Evolutionary conservation across 768 basidiomycete genomes (phyloP), one percentile per base, ranked within the genome.

Genomic region (Dacryopinax primogenitus): DNA sequence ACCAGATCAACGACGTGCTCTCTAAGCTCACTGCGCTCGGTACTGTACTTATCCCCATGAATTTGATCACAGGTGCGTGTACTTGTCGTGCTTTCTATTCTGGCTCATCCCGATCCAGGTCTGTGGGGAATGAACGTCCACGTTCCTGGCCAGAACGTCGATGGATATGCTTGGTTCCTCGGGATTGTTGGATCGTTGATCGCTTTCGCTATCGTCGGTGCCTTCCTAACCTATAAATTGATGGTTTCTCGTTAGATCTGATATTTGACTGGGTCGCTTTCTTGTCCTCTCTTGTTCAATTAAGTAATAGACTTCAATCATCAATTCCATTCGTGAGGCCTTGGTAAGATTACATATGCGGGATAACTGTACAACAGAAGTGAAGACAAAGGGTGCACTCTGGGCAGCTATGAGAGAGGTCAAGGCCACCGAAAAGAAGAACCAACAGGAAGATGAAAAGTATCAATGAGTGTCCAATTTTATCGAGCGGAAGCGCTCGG

Each of bases 81-180:
- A 30, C 51, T 15, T 3, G 15, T 30, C 15, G 11, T 26, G 4
- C 3, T 58, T 32, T n/a, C 18, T 63, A 21, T 37, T 36, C 63
- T n/a, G 7, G n/a, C 13, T 12, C 39, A 11, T 44, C n/a, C 16
- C 35, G 33, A 28, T 63, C 34, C 65, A 86, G 87, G 90, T 81
- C 76, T 96, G 15, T 95, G 92, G 93, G 94, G 95, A 13, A 98
- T 97, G 95, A 99, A 98, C 78, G 94, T 98, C 0, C 88, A 89
- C 69, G 96, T 99, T 0, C 96, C 96, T 0, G 93, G 93, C 0
- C 81, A 96, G 72, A 84, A 83, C 62, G 74, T 82, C 11, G 63
- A 80, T 76, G 81, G 81, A 1, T 89, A 84, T 70, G 77, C 78
- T n/a, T 93, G 92, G 92, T 98, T 98, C 73, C 77, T 82, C 37